Percentiles rank a stretch among this genome's conserved stretches.
phyloP scores from a whole-genome alignment of 805 yeast species.

The Kazachstania psychrophila region DNA sequence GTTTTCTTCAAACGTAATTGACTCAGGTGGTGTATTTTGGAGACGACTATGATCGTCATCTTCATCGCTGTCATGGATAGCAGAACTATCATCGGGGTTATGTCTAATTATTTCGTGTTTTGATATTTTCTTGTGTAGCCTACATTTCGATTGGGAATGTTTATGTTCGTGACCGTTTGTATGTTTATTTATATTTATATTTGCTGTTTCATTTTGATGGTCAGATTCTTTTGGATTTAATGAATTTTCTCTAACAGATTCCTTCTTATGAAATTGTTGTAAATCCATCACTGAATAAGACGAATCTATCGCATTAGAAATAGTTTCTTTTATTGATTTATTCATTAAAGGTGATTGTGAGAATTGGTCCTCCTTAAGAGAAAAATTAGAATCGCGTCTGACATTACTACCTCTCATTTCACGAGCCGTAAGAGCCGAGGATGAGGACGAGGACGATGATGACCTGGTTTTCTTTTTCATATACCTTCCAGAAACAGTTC shows the following conservation, averaged over 20 bases:
- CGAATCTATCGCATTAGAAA: slow-evolving; percentile 22
- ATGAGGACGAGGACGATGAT: slow-evolving; percentile 10
- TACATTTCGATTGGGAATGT: slow-evolving; percentile 1
- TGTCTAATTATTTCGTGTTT: no score
- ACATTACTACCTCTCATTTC: neutral
- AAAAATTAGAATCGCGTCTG: slow-evolving; percentile 17
- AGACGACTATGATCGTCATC: neutral
- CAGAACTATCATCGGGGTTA: neutral
- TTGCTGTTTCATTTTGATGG: no score
- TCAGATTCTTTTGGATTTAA: neutral
- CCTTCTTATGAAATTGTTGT: slow-evolving; percentile 24
- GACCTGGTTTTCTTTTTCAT: slow-evolving; percentile 9
- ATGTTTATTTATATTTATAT: no score
- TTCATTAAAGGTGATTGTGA: slow-evolving; percentile 16
- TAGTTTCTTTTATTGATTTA: slow-evolving; percentile 16
- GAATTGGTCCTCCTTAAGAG: slow-evolving; percentile 11
- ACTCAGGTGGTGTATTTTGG: slow-evolving; percentile 3
- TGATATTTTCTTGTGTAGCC: neutral
- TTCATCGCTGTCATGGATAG: neutral
- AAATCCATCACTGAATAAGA: slow-evolving; percentile 28
- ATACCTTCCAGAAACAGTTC: slow-evolving; percentile 9
- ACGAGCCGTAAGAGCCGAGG: neutral
- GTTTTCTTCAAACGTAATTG: slow-evolving; percentile 11
- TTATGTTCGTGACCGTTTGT: neutral
- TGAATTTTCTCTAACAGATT: slow-evolving; percentile 15